Evolutionary conservation across 2,329 filamentous ascomycete species (phyloP), one percentile per base, ranked within the genome.

Genomic region (Pseudogymnoascus sp.): DNA sequence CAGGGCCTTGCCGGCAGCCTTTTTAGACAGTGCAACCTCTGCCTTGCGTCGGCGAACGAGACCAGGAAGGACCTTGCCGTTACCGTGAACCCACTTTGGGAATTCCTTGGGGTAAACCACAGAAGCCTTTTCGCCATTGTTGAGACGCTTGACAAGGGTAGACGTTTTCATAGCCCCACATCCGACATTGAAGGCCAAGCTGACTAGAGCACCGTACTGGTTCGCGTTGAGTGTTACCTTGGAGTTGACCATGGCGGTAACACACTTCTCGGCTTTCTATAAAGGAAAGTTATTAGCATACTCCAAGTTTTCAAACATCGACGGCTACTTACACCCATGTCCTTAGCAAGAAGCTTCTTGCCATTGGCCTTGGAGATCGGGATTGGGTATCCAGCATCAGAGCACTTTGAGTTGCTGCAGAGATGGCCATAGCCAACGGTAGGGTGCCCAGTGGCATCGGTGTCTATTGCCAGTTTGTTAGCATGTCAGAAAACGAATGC

Each of bases 391-490:
- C 71, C 69, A 29, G 82, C 75, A 35, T 82, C 80, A 1, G 74
- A 67, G 70, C 80, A 82, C 11, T 68, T 71, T 7, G 70, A 65
- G 7, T 75, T 72, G 35, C 69, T 64, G 71, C 80, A 83, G 9
- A 80, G 72, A 67, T 82, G 81, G 15, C 80, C 80, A 65, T 81
- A 82, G 2, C 80, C 80, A 0, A 82, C 76, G 3, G 79, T 82
- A 0, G 79, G 78, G 26, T 78, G 71, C 29, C 79, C 79, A 50
- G 76, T 75, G 17, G 79, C 77, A 64, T 82, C 79, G 5, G 62
- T 68, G 63, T 71, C 70, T 70, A 62, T 63, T 7, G 29, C 2
- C 15, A 21, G 19, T 19, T 23, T 42, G 31, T 60, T 37, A 60
- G 59, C 5, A 60, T 37, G 9, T 7, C 31, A 2, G 7, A 60